Conservation (phyloP, 139 green algal species). For the Chlorella ohadii region DNA sequence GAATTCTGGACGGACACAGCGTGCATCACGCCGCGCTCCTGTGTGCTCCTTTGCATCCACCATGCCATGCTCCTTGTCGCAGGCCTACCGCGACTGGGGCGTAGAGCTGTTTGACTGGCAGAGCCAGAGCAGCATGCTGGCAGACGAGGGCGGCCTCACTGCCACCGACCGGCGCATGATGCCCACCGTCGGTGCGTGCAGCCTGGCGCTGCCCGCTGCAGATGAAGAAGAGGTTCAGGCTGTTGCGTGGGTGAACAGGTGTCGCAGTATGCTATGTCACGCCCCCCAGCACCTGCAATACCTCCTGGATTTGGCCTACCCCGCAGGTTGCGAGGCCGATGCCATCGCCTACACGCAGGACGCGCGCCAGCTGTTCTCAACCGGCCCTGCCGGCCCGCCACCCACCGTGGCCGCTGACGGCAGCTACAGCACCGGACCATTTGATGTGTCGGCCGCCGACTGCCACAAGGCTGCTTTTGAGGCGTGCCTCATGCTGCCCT, state of each 20-base stretch:
- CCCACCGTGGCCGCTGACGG: conserved; percentile 31
- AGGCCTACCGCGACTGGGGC: conserved; percentile 76
- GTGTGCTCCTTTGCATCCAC: too few species aligned
- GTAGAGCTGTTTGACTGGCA: conserved; percentile 82
- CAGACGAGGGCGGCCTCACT: conserved; percentile 1
- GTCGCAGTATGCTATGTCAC: too few species aligned
- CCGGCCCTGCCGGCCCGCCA: not conserved
- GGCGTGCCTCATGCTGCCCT: conserved; percentile 26
- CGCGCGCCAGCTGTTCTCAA: conserved; percentile 12
- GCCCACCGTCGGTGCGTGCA: conserved; percentile 65
- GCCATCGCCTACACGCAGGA: conserved; percentile 59
- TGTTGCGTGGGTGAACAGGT: too few species aligned
- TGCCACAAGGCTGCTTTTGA: not conserved
- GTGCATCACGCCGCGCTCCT: too few species aligned
- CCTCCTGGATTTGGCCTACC: too few species aligned
- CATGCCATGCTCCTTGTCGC: conserved; percentile 22
- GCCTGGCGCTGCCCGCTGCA: too few species aligned
- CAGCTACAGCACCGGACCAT: conserved; percentile 39
- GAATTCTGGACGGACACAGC: too few species aligned
- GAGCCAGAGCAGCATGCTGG: conserved; percentile 67
- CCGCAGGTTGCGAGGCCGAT: conserved; percentile 77
- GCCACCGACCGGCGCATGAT: conserved; percentile 65
- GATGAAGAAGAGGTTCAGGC: not conserved
- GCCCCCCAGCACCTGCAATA: too few species aligned
- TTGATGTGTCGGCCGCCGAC: conserved; percentile 10